A percentile compares a stretch with the other conserved stretches of the same genome.
phyloP scores from a whole-genome alignment of 192 early-diverging fungal species.

The Entomortierella parvispora region DNA sequence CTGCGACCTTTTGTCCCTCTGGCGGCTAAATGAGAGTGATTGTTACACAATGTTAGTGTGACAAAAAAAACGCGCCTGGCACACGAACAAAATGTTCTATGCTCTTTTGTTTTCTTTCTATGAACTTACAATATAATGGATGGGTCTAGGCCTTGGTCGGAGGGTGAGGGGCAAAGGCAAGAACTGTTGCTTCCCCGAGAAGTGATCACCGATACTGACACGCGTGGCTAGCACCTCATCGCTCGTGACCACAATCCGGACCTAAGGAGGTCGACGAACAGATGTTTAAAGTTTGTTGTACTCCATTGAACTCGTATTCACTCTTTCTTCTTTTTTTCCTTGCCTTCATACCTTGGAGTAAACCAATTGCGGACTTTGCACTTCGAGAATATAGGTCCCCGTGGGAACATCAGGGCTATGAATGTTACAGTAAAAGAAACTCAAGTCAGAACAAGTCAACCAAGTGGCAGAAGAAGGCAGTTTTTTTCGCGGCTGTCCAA shows the following conservation, averaged over 20 bases:
- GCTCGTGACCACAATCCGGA: conserved; percentile 4
- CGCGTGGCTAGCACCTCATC: conserved; percentile 8
- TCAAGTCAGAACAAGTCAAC: no score
- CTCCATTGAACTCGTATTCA: background rate
- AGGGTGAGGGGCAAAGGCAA: conserved; percentile 21
- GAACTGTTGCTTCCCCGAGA: background rate
- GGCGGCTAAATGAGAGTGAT: conserved; percentile 23
- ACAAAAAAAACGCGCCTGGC: background rate
- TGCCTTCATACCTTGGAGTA: conserved; percentile 12
- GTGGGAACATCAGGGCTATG: conserved; percentile 16
- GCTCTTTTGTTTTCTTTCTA: no score
- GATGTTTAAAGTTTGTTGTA: background rate
- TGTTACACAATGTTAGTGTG: no score
- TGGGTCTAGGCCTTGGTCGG: conserved; percentile 24
- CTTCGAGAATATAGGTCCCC: conserved; percentile 23
- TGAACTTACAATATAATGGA: conserved; percentile 26
- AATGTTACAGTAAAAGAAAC: background rate
- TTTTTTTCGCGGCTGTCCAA: no score
- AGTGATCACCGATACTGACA: conserved; percentile 27
- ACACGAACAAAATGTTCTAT: background rate
- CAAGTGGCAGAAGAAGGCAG: no score
- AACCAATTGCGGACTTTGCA: conserved; percentile 24
- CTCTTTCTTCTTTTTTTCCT: background rate
- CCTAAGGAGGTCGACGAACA: conserved; percentile 5
- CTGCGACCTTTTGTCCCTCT: conserved; percentile 22